Conservation (phyloP, 805 yeast species). For the Nakazawaea wyomingensis region DNA sequence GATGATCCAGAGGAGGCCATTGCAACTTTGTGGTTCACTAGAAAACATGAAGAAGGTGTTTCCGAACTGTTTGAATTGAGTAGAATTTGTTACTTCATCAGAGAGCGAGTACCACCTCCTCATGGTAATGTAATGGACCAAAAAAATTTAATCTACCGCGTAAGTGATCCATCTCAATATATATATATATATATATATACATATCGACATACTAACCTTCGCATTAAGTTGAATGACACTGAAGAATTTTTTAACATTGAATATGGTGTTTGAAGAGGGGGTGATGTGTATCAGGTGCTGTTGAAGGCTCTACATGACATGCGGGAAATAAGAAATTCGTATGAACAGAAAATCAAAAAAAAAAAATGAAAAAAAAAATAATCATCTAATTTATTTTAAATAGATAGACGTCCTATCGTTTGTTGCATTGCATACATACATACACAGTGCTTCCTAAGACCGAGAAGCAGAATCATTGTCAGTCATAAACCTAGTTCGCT, state of each 20-base stretch:
- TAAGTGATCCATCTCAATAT: background rate
- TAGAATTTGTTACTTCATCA: conserved; percentile 7
- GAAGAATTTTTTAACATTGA: background rate
- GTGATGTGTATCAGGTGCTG: background rate
- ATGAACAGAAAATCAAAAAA: background rate
- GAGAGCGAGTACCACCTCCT: background rate
- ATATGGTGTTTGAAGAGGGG: background rate
- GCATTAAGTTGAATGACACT: background rate
- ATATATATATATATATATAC: background rate
- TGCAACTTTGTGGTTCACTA: conserved; percentile 6
- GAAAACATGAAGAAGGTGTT: background rate
- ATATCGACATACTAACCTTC: background rate
- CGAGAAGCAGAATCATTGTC: too few relatives aligned
- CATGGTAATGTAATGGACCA: background rate
- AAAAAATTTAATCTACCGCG: conserved; percentile 5
- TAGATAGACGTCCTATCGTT: too few relatives aligned
- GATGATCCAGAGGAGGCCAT: background rate
- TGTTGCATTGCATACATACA: too few relatives aligned
- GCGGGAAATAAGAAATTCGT: too few relatives aligned
- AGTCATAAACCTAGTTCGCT: background rate
- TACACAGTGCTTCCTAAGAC: too few relatives aligned
- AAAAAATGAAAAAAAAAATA: too few relatives aligned
- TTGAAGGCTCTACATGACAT: too few relatives aligned
- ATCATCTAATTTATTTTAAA: too few relatives aligned
- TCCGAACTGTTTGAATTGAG: conserved; percentile 7